phyloP scores from a whole-genome alignment of 495 filamentous ascomycete species.

The Trichocladium antarcticum region DNA sequence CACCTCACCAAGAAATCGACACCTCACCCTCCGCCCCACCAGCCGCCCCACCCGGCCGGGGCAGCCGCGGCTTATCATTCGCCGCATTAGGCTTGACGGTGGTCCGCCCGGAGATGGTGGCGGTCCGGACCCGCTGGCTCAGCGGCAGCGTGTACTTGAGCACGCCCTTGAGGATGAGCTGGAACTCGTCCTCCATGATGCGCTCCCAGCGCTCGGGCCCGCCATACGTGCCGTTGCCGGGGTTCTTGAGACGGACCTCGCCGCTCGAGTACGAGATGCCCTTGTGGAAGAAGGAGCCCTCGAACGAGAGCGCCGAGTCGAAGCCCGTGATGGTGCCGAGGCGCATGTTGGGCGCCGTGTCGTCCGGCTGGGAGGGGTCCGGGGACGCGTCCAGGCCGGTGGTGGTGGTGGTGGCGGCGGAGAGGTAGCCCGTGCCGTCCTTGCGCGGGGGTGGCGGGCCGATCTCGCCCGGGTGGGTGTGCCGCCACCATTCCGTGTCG shows the following conservation, averaged over 20 bases:
- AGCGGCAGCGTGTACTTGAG: conserved; percentile 83
- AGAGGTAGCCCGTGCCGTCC: conserved; percentile 2
- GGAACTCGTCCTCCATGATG: conserved; percentile 81
- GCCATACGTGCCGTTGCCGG: conserved; percentile 80
- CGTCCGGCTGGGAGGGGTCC: conserved; percentile 32
- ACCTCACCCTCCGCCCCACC: background rate
- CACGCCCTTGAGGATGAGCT: conserved; percentile 79
- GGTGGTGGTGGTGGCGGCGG: background rate
- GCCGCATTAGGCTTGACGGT: conserved; percentile 42
- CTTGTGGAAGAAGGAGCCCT: conserved; percentile 71
- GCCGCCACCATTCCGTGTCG: conserved; percentile 60
- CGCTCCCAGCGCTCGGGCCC: conserved; percentile 86
- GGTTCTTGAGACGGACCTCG: conserved; percentile 66
- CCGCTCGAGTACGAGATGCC: conserved; percentile 57
- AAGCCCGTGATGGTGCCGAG: conserved; percentile 79
- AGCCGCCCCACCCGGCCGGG: background rate
- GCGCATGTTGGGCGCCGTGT: conserved; percentile 68
- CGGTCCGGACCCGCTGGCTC: conserved; percentile 51
- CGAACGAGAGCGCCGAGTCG: conserved; percentile 77
- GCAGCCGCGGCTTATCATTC: conserved; percentile 26
- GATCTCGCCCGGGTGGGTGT: conserved; percentile 38
- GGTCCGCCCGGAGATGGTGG: conserved; percentile 40
- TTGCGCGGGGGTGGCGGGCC: conserved; percentile 20
- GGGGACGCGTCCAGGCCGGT: conserved; percentile 1
- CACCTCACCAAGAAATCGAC: background rate